Evolutionary conservation across 169 alveolate genomes (phyloP).

Genomic region (Cystoisospora suis): DNA sequence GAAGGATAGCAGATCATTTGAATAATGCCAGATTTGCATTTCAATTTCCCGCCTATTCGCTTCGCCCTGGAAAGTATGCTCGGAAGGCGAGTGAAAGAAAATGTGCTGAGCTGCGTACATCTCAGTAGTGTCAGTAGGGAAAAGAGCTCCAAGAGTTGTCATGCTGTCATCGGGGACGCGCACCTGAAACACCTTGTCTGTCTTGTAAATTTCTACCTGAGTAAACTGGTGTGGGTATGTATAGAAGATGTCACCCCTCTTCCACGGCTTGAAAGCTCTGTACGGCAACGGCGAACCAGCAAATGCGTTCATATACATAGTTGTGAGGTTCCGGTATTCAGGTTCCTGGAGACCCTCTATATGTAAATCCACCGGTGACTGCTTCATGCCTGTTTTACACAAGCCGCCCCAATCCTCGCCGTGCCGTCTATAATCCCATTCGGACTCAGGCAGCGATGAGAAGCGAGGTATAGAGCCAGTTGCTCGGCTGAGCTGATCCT

Average conservation of each 20-base stretch:
- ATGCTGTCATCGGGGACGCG: constrained; percentile 72
- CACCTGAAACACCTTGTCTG: constrained; percentile 77
- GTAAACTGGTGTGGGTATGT: constrained; percentile 75
- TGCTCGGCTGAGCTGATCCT: neutral
- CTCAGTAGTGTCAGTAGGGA: constrained; percentile 82
- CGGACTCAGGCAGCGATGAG: constrained; percentile 40
- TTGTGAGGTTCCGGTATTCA: constrained; percentile 68
- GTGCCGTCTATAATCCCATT: constrained; percentile 76
- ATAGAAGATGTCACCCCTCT: constrained; percentile 81
- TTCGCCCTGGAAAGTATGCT: constrained; percentile 86
- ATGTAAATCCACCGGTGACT: constrained; percentile 84
- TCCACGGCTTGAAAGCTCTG: constrained; percentile 74
- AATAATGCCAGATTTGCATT: constrained; percentile 85
- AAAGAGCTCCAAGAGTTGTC: constrained; percentile 78
- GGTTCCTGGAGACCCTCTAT: constrained; percentile 75
- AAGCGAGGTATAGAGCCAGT: constrained; percentile 53
- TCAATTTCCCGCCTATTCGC: constrained; percentile 85
- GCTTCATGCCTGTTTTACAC: constrained; percentile 77
- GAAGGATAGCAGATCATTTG: constrained; percentile 70
- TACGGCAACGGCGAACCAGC: constrained; percentile 45
- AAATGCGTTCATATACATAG: constrained; percentile 73
- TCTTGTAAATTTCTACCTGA: constrained; percentile 73
- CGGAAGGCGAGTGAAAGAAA: constrained; percentile 85
- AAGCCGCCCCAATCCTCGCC: constrained; percentile 83
- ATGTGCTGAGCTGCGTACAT: constrained; percentile 81